Conservation (phyloP, 768 basidiomycete genomes). For the Boletus fagicola region DNA sequence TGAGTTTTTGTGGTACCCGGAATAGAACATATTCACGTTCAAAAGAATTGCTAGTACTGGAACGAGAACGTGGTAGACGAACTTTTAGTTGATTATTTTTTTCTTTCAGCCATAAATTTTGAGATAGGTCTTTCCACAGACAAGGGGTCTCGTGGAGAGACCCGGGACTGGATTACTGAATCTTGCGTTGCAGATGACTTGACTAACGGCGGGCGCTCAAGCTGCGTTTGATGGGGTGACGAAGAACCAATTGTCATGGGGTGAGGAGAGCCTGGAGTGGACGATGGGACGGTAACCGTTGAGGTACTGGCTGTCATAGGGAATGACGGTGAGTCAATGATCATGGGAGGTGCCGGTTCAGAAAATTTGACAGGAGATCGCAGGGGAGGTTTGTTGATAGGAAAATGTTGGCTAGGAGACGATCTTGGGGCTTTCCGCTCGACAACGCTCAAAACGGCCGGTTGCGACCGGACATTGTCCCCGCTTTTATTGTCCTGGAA, state of each 20-base stretch:
- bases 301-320: slow-evolving; percentile 8
- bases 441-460: slow-evolving; percentile 23
- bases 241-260: slow-evolving; percentile 15
- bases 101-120: slow-evolving; percentile 35
- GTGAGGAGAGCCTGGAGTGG: slow-evolving; percentile 6
- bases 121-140: slow-evolving; percentile 25
- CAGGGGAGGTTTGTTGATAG: slow-evolving; percentile 15
- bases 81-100: slow-evolving; percentile 8
- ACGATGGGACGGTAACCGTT: not conserved
- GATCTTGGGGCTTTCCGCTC: slow-evolving; percentile 23
- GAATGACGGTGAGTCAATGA: slow-evolving; percentile 22
- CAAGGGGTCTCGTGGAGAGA: not conserved
- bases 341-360: slow-evolving; percentile 7
- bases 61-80: not conserved
- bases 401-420: slow-evolving; percentile 12
- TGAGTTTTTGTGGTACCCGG: not conserved
- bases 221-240: slow-evolving; percentile 14
- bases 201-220: slow-evolving; percentile 27
- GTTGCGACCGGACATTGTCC: slow-evolving; percentile 38
- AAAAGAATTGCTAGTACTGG: not conserved
- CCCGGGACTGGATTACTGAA: not conserved
- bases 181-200: slow-evolving; percentile 16
- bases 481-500: slow-evolving; percentile 24
- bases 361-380: slow-evolving; percentile 2
- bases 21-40: not conserved